These are phyloP conservation scores for Mycosphaerella arachidis DNA, from an alignment of 2,329 filamentous ascomycete genomes.

Conservation along the genomic window DNA sequence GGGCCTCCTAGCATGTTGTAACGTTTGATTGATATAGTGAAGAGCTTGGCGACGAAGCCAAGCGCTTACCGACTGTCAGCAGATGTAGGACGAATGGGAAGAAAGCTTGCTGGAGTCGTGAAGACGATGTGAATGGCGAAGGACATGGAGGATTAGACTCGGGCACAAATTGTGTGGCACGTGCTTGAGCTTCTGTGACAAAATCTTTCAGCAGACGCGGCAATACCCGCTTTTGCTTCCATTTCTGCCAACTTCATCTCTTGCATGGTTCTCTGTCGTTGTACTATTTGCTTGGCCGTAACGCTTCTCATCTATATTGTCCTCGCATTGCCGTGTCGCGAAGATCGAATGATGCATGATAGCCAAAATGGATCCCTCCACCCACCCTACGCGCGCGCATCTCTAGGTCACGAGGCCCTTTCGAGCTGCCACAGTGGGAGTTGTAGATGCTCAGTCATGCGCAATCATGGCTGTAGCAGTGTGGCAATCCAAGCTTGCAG, in stretches of 20 bases:
- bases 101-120: no score
- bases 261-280: not conserved
- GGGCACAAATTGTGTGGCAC: not conserved
- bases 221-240: not conserved
- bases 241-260: not conserved
- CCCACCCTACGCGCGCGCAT: not conserved
- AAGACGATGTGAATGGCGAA: no score
- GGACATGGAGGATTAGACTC: not conserved
- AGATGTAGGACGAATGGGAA: no score
- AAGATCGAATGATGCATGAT: no score
- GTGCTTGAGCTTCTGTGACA: not conserved
- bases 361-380: no score
- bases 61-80: no score
- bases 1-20: no score
- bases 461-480: not conserved
- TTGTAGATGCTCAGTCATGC: not conserved
- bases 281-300: not conserved
- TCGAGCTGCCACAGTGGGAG: not conserved
- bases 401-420: not conserved
- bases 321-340: not conserved
- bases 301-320: not conserved
- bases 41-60: no score
- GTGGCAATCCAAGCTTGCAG: not conserved
- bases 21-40: no score
- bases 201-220: not conserved